phyloP scores from a whole-genome alignment of 2,329 filamentous ascomycete species.

The Monosporascus sp. region DNA sequence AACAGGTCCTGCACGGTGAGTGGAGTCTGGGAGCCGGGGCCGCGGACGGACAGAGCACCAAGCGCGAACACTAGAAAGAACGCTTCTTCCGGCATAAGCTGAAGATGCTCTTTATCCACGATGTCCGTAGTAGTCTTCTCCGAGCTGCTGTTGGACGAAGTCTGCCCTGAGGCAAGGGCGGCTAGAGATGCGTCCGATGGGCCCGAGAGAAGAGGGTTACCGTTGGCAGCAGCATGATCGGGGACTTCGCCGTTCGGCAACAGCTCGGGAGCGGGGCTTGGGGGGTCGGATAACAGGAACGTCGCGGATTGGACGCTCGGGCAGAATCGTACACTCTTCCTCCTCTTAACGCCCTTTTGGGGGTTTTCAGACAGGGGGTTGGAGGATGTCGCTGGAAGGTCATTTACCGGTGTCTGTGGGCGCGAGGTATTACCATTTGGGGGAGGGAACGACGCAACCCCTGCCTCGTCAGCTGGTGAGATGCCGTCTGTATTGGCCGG shows the following conservation, averaged over 20 bases:
- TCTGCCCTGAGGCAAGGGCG: conserved; percentile 7
- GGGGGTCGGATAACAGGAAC: conserved; percentile 48
- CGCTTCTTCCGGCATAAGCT: conserved; percentile 82
- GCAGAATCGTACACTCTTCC: conserved; percentile 67
- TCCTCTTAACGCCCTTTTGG: conserved; percentile 29
- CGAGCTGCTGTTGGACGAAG: not conserved
- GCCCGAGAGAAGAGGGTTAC: conserved; percentile 8
- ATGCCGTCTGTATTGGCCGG: not conserved
- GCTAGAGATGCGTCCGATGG: conserved; percentile 9
- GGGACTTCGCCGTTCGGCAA: conserved; percentile 16
- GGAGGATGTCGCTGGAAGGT: not conserved
- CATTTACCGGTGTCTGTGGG: conserved; percentile 6
- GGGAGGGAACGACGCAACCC: not conserved
- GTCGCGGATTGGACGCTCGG: conserved; percentile 61
- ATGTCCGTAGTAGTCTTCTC: conserved; percentile 21
- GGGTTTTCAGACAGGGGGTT: conserved; percentile 8
- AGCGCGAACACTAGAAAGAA: conserved; percentile 85
- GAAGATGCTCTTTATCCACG: conserved; percentile 72
- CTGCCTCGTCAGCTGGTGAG: not conserved
- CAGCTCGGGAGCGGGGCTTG: conserved; percentile 35
- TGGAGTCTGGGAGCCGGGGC: conserved; percentile 37
- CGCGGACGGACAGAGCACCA: conserved; percentile 62
- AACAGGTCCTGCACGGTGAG: conserved; percentile 57
- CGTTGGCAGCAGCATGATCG: conserved; percentile 4
- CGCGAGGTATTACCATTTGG: not conserved